phyloP scores from a whole-genome alignment of 2,329 filamentous ascomycete species.

The Epichloe gansuensis region DNA sequence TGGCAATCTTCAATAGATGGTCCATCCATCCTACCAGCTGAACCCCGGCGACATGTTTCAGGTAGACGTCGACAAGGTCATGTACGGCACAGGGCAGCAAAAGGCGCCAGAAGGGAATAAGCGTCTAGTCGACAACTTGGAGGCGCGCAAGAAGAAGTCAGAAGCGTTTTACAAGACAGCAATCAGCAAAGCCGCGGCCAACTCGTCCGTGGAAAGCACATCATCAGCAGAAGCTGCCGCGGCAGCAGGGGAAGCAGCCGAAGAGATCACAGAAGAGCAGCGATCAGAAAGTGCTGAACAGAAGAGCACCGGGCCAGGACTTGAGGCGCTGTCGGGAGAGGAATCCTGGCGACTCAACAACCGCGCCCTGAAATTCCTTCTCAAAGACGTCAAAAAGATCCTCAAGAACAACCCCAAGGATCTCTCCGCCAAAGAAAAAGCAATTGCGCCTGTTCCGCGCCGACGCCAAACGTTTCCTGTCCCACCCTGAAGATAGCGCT shows the following conservation, averaged over 20 bases:
- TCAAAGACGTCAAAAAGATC: conserved; percentile 21
- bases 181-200: conserved; percentile 7
- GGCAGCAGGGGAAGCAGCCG: conserved; percentile 4
- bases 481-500: conserved; percentile 20
- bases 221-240: conserved; percentile 12
- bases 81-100: conserved; percentile 71
- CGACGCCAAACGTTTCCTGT: conserved; percentile 49
- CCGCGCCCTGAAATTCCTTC: conserved; percentile 16
- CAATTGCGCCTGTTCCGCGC: conserved; percentile 61
- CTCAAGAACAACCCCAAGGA: conserved; percentile 31
- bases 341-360: conserved; percentile 16
- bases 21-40: conserved; percentile 79
- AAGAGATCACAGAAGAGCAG: neutral
- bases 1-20: conserved; percentile 51
- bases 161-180: conserved; percentile 13
- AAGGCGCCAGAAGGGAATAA: conserved; percentile 34
- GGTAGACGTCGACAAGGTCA: conserved; percentile 77
- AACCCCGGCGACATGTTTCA: conserved; percentile 99
- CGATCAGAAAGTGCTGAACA: neutral
- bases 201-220: neutral
- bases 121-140: conserved; percentile 15
- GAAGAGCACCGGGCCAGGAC: neutral
- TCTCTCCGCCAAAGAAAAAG: conserved; percentile 58
- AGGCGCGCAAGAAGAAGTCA: conserved; percentile 16
- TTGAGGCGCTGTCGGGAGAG: conserved; percentile 12